Evolutionary conservation across 345 rosid genomes (phyloP).

Genomic region (Lepidium didymum): DNA sequence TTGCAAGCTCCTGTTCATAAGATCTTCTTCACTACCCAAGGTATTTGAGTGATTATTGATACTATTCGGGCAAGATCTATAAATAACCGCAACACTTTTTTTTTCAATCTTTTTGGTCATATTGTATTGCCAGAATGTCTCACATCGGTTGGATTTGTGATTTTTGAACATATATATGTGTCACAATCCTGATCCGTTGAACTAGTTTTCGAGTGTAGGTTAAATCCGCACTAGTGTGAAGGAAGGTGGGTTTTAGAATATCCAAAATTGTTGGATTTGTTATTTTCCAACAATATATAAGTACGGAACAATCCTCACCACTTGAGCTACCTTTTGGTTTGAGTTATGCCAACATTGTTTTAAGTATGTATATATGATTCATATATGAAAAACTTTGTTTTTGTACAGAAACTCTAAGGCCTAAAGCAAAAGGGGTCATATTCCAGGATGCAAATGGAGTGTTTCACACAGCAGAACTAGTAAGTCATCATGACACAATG

Average conservation of each 20-base stretch:
- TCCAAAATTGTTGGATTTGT: too few relatives aligned
- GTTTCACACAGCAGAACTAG: constrained; percentile 38
- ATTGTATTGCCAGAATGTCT: too few relatives aligned
- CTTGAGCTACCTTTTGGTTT: too few relatives aligned
- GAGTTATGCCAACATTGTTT: not conserved
- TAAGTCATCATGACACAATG: not conserved
- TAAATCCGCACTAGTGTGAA: too few relatives aligned
- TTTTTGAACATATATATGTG: too few relatives aligned
- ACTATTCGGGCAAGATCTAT: not conserved
- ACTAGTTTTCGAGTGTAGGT: too few relatives aligned
- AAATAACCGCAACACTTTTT: not conserved
- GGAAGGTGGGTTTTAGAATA: too few relatives aligned
- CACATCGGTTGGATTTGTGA: too few relatives aligned
- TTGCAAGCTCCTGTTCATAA: constrained; percentile 51
- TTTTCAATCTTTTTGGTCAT: too few relatives aligned
- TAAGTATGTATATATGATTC: not conserved
- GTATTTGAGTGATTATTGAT: constrained; percentile 15
- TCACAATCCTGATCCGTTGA: too few relatives aligned
- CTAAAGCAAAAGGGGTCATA: constrained; percentile 58
- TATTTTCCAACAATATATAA: too few relatives aligned
- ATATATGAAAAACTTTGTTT: not conserved
- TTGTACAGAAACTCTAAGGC: constrained; percentile 20
- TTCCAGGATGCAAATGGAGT: constrained; percentile 41
- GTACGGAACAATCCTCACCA: too few relatives aligned
- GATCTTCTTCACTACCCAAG: constrained; percentile 35